Evolutionary conservation across 305 asterid genomes (phyloP).

Genomic region (Fraxinus angustifolia): DNA sequence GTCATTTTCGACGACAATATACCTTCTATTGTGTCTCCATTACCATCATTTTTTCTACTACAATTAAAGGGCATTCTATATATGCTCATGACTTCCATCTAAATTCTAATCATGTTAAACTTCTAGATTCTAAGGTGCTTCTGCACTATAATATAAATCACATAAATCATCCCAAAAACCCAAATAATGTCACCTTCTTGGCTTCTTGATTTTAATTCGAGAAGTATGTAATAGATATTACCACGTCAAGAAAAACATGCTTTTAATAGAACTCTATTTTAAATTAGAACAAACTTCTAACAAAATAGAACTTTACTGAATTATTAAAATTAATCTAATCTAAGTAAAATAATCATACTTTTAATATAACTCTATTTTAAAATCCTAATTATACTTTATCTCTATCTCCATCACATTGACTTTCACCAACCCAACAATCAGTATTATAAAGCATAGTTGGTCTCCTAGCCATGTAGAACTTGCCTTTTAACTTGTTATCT

Average conservation of each 20-base stretch:
- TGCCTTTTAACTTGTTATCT: background rate
- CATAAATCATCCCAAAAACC: background rate
- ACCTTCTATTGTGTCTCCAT: background rate
- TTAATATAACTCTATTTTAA: too few species aligned
- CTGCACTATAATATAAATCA: background rate
- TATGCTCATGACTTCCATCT: background rate
- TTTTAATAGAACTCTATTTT: too few species aligned
- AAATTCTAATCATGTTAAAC: background rate
- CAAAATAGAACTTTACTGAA: background rate
- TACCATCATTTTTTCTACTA: background rate
- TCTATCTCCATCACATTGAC: background rate
- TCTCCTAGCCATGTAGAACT: background rate
- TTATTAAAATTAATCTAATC: too few species aligned
- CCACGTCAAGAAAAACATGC: background rate
- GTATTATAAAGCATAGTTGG: background rate
- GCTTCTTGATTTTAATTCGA: background rate
- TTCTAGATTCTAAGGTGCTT: background rate
- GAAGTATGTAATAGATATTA: background rate
- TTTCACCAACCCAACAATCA: background rate
- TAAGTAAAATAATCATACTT: too few species aligned
- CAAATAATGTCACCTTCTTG: too few species aligned
- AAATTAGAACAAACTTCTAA: background rate
- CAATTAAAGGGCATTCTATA: background rate
- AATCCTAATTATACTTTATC: too few species aligned
- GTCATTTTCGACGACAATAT: background rate